Percentiles rank a stretch among this genome's conserved stretches.
These are phyloP conservation scores for Annulohypoxylon bovei DNA, from an alignment of 495 filamentous ascomycete genomes.

Conservation along the genomic window DNA sequence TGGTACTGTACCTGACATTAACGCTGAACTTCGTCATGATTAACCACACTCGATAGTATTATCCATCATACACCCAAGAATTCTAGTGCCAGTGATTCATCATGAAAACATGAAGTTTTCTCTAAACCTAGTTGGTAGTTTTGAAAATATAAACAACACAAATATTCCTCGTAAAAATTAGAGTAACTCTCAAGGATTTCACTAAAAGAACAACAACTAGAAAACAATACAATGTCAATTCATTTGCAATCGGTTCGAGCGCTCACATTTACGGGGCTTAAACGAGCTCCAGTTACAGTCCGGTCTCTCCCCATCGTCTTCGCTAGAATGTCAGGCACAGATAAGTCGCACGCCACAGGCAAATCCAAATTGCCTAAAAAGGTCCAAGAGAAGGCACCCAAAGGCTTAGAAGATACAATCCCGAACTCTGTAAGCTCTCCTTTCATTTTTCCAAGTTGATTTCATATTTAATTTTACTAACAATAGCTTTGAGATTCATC, in stretches of 20 bases:
- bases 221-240: too few relatives aligned
- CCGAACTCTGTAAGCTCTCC: slow-evolving; percentile 15
- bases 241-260: slow-evolving; percentile 18
- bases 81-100: slow-evolving; percentile 23
- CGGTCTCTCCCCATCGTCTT: slow-evolving; percentile 2
- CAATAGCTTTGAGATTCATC: slow-evolving; percentile 14
- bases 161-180: too few relatives aligned
- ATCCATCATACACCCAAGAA: slow-evolving; percentile 5
- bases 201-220: too few relatives aligned
- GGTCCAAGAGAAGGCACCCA: slow-evolving; percentile 23
- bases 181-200: too few relatives aligned
- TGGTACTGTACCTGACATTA: too few relatives aligned
- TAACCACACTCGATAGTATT: neutral
- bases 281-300: neutral
- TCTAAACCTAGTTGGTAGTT: too few relatives aligned
- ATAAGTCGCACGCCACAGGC: too few relatives aligned
- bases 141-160: too few relatives aligned
- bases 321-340: slow-evolving; percentile 18
- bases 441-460: neutral
- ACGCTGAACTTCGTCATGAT: slow-evolving; percentile 9
- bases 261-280: neutral
- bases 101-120: neutral
- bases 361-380: slow-evolving; percentile 30
- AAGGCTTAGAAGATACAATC: slow-evolving; percentile 15
- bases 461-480: neutral